These are phyloP conservation scores for Cutaneotrichosporon sp. DNA, from an alignment of 1,284 basidiomycete genomes.

Conservation along the genomic window DNA sequence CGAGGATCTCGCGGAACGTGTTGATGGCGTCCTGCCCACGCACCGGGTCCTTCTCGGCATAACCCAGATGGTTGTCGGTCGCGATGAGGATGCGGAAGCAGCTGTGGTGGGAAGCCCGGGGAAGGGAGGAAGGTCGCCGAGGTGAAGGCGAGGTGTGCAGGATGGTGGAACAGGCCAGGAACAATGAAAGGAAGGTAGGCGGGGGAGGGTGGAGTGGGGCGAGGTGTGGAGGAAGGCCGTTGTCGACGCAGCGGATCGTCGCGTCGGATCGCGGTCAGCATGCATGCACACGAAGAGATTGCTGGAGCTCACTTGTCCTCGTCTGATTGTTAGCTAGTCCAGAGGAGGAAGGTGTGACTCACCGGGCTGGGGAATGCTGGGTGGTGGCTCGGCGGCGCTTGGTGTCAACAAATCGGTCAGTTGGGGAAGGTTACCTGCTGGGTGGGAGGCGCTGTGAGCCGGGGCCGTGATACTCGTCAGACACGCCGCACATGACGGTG, in stretches of 20 bases:
- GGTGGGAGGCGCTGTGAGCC: background rate
- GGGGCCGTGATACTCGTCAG: background rate
- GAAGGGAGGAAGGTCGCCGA: background rate
- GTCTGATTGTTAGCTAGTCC: constrained; percentile 6
- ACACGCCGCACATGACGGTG: background rate
- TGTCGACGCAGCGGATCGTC: background rate
- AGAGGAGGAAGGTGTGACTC: background rate
- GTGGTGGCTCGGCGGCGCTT: constrained; percentile 30
- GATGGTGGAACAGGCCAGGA: background rate
- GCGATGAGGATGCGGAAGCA: constrained; percentile 79
- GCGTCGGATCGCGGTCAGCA: background rate
- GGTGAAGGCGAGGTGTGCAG: too few relatives aligned
- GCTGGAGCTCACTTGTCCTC: constrained; percentile 12
- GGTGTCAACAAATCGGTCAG: constrained; percentile 7
- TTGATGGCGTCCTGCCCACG: constrained; percentile 94
- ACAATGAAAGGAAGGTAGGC: background rate
- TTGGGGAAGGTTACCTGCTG: background rate
- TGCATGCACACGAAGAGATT: background rate
- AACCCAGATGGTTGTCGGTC: constrained; percentile 95
- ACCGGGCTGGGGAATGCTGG: constrained; percentile 32
- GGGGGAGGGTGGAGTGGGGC: background rate
- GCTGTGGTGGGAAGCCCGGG: constrained; percentile 28
- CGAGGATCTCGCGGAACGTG: constrained; percentile 90
- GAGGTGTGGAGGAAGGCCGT: background rate
- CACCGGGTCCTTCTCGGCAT: constrained; percentile 90